A percentile compares a stretch with the other conserved stretches of the same genome.
Evolutionary conservation across 2,329 filamentous ascomycete genomes (phyloP).

Genomic region (Neonectria hederae): DNA sequence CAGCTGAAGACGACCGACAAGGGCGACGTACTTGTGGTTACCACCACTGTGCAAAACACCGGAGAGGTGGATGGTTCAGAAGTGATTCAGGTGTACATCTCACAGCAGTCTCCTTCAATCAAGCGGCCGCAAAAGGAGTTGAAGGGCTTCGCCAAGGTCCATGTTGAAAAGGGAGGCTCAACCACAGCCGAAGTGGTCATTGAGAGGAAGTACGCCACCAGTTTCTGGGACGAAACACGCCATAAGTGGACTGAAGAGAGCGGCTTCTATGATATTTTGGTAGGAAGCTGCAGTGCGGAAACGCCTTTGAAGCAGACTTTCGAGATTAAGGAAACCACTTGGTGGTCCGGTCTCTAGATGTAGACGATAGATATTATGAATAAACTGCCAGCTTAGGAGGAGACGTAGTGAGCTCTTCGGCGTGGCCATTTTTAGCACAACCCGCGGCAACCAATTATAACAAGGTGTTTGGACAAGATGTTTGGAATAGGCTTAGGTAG

Average conservation of each 20-base stretch:
- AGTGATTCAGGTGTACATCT: slow-evolving; percentile 15
- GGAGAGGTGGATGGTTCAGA: neutral
- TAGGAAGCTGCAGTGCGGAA: neutral
- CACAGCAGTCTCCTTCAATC: slow-evolving; percentile 6
- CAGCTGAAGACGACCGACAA: neutral
- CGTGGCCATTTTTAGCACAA: too few species aligned
- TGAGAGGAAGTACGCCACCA: slow-evolving; percentile 9
- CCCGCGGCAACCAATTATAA: too few species aligned
- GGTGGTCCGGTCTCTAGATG: slow-evolving; percentile 1
- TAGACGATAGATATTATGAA: too few species aligned
- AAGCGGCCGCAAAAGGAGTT: slow-evolving; percentile 10
- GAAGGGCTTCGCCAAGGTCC: slow-evolving; percentile 8
- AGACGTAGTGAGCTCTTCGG: too few species aligned
- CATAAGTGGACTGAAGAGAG: slow-evolving; percentile 7
- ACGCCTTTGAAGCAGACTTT: neutral
- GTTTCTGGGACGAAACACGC: slow-evolving; percentile 4
- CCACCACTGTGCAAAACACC: neutral
- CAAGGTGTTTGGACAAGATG: too few species aligned
- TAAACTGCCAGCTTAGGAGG: neutral
- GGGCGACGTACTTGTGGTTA: neutral
- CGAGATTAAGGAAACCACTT: neutral
- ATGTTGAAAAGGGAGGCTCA: neutral
- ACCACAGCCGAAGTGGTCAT: neutral
- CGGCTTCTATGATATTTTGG: slow-evolving; percentile 1
- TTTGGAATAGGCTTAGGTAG: too few species aligned